Evolutionary conservation across 306 rosid genomes (phyloP), one percentile per base, ranked within the genome.

Genomic region (Prosopis cineraria): DNA sequence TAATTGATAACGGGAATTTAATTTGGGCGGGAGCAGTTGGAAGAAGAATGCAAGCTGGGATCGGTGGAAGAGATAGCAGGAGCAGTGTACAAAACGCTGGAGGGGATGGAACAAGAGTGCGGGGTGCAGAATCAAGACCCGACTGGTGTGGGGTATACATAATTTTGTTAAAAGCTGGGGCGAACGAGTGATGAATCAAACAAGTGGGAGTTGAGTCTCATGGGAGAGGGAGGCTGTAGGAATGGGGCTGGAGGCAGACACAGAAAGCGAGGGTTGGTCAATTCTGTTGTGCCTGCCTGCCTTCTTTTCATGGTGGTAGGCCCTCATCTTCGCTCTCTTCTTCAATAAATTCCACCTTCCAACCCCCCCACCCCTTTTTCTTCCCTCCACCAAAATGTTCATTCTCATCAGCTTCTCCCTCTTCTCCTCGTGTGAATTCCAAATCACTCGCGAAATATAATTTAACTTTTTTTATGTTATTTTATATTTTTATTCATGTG

Each of bases 51-150:
- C 76, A 85, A 80, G 81, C 85, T 96, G 80, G 90, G 73, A 80
- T 87, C 98, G 55, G 99, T 88, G 72, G 98, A 93, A 76, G 99
- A 93, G 78, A 96, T 96, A 76, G 96, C 99, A 2, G 69, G 89
- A 50, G 98, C 98, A n/a, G 81, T 90, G 76, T 76, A 90, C 81
- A 88, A 91, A 84, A 84, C 90, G 81, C 82, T 96, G 59, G 72
- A 84, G 37, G 87, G 79, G 85, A 96, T 96, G 75, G 90, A 91
- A 78, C 88, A 86, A 74, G 98, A 92, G 58, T 72, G 90, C 76
- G 59, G 14, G 3, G 56, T 77, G 73, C 64, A 84, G 79, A 82
- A 76, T 47, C 43, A 78, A 58, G 77, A 83, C 74, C 52, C 25
- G 2, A 70, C n/a, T n/a, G n/a, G n/a, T n/a, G n/a, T 41, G 16